Percentiles rank a stretch among this genome's conserved stretches.
Evolutionary conservation across 192 early-diverging fungal genomes (phyloP).

Genomic region (Backusella westeae): DNA sequence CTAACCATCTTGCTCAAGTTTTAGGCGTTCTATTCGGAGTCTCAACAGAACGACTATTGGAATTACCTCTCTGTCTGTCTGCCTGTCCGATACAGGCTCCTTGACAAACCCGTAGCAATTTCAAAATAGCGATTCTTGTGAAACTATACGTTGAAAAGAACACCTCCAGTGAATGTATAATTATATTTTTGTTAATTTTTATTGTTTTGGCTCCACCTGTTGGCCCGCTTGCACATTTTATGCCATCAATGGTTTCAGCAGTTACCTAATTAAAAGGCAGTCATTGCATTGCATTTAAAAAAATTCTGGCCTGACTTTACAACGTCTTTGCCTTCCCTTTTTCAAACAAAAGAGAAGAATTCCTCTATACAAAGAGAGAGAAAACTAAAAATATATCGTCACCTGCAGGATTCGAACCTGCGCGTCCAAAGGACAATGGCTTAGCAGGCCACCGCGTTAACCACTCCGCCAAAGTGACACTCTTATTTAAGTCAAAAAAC

Average conservation of each 20-base stretch:
- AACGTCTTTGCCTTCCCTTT: too few relatives aligned
- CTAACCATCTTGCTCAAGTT: too few relatives aligned
- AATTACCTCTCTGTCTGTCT: too few relatives aligned
- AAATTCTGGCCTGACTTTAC: background rate
- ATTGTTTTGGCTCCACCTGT: background rate
- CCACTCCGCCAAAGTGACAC: slow-evolving; percentile 7
- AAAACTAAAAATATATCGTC: slow-evolving; percentile 30
- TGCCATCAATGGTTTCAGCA: background rate
- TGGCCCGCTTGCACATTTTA: background rate
- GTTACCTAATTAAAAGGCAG: background rate
- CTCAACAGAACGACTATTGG: too few relatives aligned
- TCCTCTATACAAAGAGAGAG: background rate
- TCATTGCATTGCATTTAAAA: background rate
- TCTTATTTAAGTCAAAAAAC: background rate
- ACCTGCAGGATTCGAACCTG: slow-evolving; percentile 72
- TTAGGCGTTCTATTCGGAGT: too few relatives aligned
- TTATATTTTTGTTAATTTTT: too few relatives aligned
- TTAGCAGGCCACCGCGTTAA: slow-evolving; percentile 57
- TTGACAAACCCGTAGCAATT: too few relatives aligned
- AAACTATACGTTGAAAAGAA: too few relatives aligned
- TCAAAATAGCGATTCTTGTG: too few relatives aligned
- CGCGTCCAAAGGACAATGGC: slow-evolving; percentile 57
- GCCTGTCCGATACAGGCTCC: too few relatives aligned
- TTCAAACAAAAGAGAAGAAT: too few relatives aligned
- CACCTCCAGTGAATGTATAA: too few relatives aligned